These are phyloP conservation scores for Claviceps sp. DNA, from an alignment of 2,329 filamentous ascomycete species.

Conservation along the genomic window DNA sequence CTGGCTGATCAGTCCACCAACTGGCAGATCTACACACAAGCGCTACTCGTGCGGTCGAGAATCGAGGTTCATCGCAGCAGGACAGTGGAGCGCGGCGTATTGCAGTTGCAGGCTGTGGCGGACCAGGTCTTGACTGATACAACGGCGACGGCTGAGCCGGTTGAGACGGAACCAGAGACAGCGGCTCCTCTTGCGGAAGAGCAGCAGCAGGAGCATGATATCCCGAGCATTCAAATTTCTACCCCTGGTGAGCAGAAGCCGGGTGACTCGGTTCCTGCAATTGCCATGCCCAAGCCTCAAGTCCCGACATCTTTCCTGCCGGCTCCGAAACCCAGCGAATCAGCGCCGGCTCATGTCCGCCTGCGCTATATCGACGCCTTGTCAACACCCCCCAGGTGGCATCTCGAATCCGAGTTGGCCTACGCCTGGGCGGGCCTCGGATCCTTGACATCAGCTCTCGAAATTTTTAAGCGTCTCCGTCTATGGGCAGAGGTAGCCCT, in stretches of 20 bases:
- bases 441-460: conserved; percentile 76
- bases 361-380: conserved; percentile 76
- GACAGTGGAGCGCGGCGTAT: conserved; percentile 75
- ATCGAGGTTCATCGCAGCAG: conserved; percentile 80
- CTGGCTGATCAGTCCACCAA: conserved; percentile 82
- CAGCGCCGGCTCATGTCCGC: conserved; percentile 62
- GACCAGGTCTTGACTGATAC: conserved; percentile 92
- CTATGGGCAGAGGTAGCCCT: conserved; percentile 93
- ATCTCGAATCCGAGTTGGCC: conserved; percentile 84
- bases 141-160: conserved; percentile 10
- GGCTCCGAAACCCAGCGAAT: conserved; percentile 58
- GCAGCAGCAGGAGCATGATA: conserved; percentile 14
- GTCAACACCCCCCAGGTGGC: conserved; percentile 78
- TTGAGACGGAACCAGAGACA: conserved; percentile 17
- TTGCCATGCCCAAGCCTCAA: conserved; percentile 6
- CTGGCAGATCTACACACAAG: conserved; percentile 97
- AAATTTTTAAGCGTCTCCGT: conserved; percentile 86
- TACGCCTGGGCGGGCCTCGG: conserved; percentile 85
- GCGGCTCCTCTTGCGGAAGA: conserved; percentile 8
- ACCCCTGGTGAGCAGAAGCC: conserved; percentile 19
- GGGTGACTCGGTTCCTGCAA: not conserved
- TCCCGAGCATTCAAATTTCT: conserved; percentile 34
- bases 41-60: conserved; percentile 73
- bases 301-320: conserved; percentile 71
- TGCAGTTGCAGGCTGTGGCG: conserved; percentile 89